Evolutionary conservation across 2,329 filamentous ascomycete species (phyloP), one percentile per base, ranked within the genome.

Genomic region (Botryotinia convoluta): DNA sequence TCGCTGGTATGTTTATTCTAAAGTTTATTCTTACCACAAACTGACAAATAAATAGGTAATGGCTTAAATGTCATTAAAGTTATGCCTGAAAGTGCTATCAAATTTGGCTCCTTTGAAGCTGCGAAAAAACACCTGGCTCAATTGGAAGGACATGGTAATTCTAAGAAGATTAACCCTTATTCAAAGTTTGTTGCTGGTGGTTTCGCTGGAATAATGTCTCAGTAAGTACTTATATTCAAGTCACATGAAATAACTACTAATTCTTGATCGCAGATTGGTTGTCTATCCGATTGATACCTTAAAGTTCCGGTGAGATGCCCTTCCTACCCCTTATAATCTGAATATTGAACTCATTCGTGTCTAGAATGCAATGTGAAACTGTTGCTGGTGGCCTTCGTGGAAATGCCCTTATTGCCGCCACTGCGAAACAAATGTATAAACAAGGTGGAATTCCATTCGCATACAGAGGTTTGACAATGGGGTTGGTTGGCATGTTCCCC

Each of bases 1-100:
- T 98, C 84, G 95, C 95, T 77, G 96, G 94, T 97, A 84, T 82
- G 90, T 77, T 35, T 29, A 14, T 45, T 29, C 26, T 20, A 6
- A 8, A 22, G 26, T 22, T 12, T 4, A 63, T 26, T 26, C 29
- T 45, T 68, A 48, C 29, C 9, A 59, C 14, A 60, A n/a, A 64
- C n/a, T 63, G 75, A 72, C 77, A 62, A 77, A 72, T 32, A 16
- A 39, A 35, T 78, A 97, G 95, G 96, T 54, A 99, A 99, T 80
- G 96, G 96, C 5, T 86, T 99, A 78, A 99, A 99, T 78, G 94
- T 99, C 4, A 83, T 98, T 80, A 99, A 99, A 83, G 96, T 99
- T 74, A 97, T 98, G 94, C 96, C 96, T 0, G 96, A 99, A 84
- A 98, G 95, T 42, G 95, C 96, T 39, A 97, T 99, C 81, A 97